Evolutionary conservation across 306 rosid genomes (phyloP), one percentile per base, ranked within the genome.

Genomic region (Cyamopsis tetragonoloba): DNA sequence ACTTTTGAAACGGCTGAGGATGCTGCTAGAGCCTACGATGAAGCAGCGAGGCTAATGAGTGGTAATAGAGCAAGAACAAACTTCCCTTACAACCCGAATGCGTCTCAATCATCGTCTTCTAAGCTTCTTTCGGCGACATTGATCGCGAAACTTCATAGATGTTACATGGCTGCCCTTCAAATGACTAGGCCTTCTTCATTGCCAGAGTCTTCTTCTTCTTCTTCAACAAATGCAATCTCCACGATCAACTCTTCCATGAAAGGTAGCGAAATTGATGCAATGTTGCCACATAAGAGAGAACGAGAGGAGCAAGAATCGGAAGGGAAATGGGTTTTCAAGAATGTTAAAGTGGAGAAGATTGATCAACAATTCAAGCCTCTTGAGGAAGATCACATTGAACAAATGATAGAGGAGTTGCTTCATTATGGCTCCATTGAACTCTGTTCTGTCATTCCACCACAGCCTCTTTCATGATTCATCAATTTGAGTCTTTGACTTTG

Each of bases 1-100:
- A 93, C 98, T 0, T 93, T 93, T 49, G 98, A 89, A 72, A 93
- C 98, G 0, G 97, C 97, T 0, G 98, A 93, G 12, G 97, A 93
- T 72, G 98, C 98, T 0, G 98, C 98, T 0, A 72, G 87, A 32
- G 98, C 98, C 1, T 93, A 93, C 14, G 98, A 93, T 34, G 98
- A 89, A 66, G 98, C 97, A 7, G 97, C 98, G 0, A 84, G 98
- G 67, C 81, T 93, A 23, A 93, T 93, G 98, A 84, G 97, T 23
- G 96, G 98, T 0, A 80, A 87, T 0, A 93, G 95, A 34, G 92
- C 98, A 0, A 76, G 96, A 32, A 93, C 98, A 10, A 93, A 93
- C 66, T 93, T 89, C 80, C 91, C 97, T 51, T 90, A 81, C 68
- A 86, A 88, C 78, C 96, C 96, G 4, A 83, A 77, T 70, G 79